Evolutionary conservation across 2,329 filamentous ascomycete genomes (phyloP).

Genomic region (Fusarium dlaminii): DNA sequence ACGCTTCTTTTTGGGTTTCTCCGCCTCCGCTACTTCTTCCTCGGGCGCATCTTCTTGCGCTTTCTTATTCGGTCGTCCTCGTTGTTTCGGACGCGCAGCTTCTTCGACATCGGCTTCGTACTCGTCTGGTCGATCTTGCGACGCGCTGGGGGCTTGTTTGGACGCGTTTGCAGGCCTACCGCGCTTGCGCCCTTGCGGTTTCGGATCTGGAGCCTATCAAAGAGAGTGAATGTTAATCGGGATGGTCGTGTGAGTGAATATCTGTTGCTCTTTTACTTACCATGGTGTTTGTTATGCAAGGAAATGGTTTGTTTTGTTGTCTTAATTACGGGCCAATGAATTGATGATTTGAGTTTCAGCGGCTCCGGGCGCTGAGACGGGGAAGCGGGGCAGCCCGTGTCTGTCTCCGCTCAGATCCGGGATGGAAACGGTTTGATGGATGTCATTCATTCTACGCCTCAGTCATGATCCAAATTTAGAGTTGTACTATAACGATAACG

Average conservation of each 20-base stretch:
- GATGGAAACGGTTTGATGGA: not conserved
- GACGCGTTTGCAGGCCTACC: constrained; percentile 55
- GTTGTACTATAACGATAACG: not conserved
- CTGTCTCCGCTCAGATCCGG: constrained; percentile 16
- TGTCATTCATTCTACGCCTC: constrained; percentile 17
- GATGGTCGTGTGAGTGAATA: not conserved
- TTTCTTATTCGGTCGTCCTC: constrained; percentile 27
- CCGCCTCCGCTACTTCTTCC: constrained; percentile 8
- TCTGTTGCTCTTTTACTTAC: not conserved
- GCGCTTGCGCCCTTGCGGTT: constrained; percentile 55
- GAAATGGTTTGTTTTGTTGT: constrained; percentile 24
- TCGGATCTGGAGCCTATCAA: constrained; percentile 39
- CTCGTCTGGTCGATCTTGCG: constrained; percentile 35
- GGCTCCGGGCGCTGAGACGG: constrained; percentile 25
- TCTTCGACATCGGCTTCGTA: constrained; percentile 42
- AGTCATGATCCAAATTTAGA: constrained; percentile 5
- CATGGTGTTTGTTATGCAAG: constrained; percentile 10
- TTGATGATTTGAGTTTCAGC: constrained; percentile 19
- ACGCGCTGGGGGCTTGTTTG: constrained; percentile 43
- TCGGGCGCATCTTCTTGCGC: constrained; percentile 5
- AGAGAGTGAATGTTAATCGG: not conserved
- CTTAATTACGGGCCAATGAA: constrained; percentile 9
- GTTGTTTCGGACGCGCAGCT: constrained; percentile 33
- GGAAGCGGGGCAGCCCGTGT: constrained; percentile 28
- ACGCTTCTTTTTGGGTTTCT: constrained; percentile 39